These are phyloP conservation scores for Ogataea pignaliae DNA, from an alignment of 805 yeast species.

Conservation along the genomic window DNA sequence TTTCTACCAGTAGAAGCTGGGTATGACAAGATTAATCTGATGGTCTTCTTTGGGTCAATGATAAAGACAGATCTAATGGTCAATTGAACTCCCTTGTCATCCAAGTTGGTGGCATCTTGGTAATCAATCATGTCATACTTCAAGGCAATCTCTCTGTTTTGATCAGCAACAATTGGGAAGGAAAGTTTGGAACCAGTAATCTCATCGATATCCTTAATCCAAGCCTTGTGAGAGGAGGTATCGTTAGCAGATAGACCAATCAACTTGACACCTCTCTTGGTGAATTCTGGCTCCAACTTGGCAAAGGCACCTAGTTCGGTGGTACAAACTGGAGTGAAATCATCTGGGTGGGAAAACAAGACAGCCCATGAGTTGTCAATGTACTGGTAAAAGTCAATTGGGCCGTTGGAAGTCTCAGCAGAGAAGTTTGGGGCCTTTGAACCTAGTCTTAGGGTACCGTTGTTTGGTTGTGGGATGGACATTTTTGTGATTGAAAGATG, in stretches of 20 bases:
- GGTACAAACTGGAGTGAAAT: conserved; percentile 76
- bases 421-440: conserved; percentile 67
- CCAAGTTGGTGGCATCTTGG: conserved; percentile 64
- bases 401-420: conserved; percentile 60
- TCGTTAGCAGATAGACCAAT: conserved; percentile 67
- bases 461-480: conserved; percentile 38
- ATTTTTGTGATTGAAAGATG: conserved; percentile 16
- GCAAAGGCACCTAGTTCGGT: conserved; percentile 78
- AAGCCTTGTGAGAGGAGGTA: conserved; percentile 54
- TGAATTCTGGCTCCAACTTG: conserved; percentile 64
- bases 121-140: conserved; percentile 67
- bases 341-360: conserved; percentile 73
- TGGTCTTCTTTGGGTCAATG: conserved; percentile 62
- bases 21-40: conserved; percentile 59
- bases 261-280: conserved; percentile 58
- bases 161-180: conserved; percentile 70
- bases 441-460: conserved; percentile 44
- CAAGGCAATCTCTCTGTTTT: conserved; percentile 53
- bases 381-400: conserved; percentile 58
- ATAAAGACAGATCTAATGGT: conserved; percentile 70
- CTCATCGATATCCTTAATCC: conserved; percentile 72
- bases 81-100: conserved; percentile 58
- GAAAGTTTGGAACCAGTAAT: conserved; percentile 52
- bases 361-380: conserved; percentile 61
- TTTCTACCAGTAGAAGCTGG: conserved; percentile 76